phyloP scores from a whole-genome alignment of 495 filamentous ascomycete genomes.

The Hyphodiscus hymeniophilus region DNA sequence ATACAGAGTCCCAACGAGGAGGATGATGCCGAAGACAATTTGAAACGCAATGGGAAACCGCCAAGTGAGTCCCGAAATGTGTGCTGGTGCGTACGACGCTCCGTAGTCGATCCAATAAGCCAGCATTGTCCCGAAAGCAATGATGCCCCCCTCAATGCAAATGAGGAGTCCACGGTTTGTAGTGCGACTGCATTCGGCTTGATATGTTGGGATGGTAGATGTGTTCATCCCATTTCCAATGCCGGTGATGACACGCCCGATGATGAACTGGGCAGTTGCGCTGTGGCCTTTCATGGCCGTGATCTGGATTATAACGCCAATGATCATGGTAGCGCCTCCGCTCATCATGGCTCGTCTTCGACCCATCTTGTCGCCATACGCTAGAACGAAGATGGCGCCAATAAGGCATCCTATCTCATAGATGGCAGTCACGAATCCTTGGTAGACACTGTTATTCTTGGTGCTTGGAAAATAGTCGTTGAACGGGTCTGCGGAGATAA shows the following conservation, averaged over 20 bases:
- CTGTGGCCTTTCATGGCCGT: conserved; percentile 35
- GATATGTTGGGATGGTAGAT: conserved; percentile 71
- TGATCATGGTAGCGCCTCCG: conserved; percentile 62
- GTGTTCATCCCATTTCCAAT: conserved; percentile 74
- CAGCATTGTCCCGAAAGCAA: conserved; percentile 70
- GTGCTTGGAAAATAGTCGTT: conserved; percentile 62
- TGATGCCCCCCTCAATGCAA: conserved; percentile 74
- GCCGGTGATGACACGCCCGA: conserved; percentile 67
- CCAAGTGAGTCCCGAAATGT: conserved; percentile 52
- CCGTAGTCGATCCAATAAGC: conserved; percentile 85
- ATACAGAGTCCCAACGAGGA: conserved; percentile 54
- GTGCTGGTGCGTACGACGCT: conserved; percentile 54
- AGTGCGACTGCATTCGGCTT: conserved; percentile 67
- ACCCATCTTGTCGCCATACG: conserved; percentile 60
- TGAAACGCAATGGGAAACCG: conserved; percentile 81
- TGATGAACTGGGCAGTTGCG: conserved; percentile 58
- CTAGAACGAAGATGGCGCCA: conserved; percentile 64
- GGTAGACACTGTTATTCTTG: conserved; percentile 52
- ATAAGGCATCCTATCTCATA: conserved; percentile 74
- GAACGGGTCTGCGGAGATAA: conserved; percentile 67
- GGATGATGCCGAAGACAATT: conserved; percentile 61
- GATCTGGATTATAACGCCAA: conserved; percentile 65
- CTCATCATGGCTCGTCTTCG: conserved; percentile 50
- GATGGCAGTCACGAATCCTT: conserved; percentile 74
- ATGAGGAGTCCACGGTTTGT: conserved; percentile 75